phyloP scores from a whole-genome alignment of 129 eudicot species.

The carrot (Daucus carota) region DNA sequence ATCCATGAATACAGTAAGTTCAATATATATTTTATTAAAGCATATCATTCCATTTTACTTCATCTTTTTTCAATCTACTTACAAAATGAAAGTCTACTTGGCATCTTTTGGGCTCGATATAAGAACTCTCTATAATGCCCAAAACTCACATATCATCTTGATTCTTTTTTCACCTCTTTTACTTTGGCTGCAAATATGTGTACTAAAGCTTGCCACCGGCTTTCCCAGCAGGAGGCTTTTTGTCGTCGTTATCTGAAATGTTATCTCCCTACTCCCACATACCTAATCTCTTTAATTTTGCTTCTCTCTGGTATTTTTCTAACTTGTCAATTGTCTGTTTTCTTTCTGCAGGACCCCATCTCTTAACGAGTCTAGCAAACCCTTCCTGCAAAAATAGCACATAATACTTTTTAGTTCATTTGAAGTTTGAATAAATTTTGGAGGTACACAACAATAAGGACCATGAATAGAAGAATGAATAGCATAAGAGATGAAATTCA shows the following conservation, averaged over 20 bases:
- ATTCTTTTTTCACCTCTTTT: no score
- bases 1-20: no score
- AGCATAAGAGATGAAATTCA: background rate
- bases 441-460: no score
- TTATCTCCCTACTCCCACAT: conserved; percentile 96
- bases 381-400: background rate
- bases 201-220: conserved; percentile 65
- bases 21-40: no score
- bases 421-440: no score
- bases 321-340: conserved; percentile 51
- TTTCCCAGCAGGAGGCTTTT: conserved; percentile 48
- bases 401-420: no score
- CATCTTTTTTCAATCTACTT: no score
- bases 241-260: conserved; percentile 81
- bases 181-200: background rate
- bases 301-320: conserved; percentile 64
- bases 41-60: no score
- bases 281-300: conserved; percentile 43
- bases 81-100: no score
- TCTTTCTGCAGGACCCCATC: conserved; percentile 65
- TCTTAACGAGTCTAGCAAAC: conserved; percentile 35
- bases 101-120: no score
- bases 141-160: background rate
- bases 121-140: background rate
- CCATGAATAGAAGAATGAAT: no score